Percentiles rank a stretch among this genome's conserved stretches.
These are phyloP conservation scores for Spathaspora sp. DNA, from an alignment of 805 yeast species.

Conservation along the genomic window DNA sequence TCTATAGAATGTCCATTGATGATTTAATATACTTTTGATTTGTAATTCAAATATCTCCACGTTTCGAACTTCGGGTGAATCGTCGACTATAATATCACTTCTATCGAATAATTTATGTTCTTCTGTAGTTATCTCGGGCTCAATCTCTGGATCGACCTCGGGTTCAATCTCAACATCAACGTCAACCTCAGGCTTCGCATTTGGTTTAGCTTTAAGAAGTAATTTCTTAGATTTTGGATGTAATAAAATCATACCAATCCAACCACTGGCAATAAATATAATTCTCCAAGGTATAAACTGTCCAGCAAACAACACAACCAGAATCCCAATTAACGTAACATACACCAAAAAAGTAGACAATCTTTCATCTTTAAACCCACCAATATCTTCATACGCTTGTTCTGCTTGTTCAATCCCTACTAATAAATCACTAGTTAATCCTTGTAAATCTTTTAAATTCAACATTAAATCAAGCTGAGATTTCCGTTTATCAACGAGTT, in stretches of 20 bases:
- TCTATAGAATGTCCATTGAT: constrained; percentile 58
- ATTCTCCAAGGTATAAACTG: constrained; percentile 63
- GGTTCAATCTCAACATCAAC: constrained; percentile 16
- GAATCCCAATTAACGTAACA: constrained; percentile 25
- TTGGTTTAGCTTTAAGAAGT: constrained; percentile 11
- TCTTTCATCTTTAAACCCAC: constrained; percentile 69
- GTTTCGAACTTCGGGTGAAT: constrained; percentile 52
- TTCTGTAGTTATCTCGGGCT: constrained; percentile 9
- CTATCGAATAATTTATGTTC: constrained; percentile 28
- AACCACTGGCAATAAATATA: constrained; percentile 52
- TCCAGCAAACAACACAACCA: constrained; percentile 41
- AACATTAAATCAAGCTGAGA: constrained; percentile 43
- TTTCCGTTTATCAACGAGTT: constrained; percentile 11
- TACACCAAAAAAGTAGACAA: constrained; percentile 57
- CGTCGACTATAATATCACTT: constrained; percentile 65
- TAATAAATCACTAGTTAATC: constrained; percentile 53
- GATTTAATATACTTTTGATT: constrained; percentile 55
- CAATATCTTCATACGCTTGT: constrained; percentile 53
- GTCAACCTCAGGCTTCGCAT: constrained; percentile 8
- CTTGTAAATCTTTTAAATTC: constrained; percentile 74
- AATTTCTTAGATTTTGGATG: constrained; percentile 54
- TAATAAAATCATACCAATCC: constrained; percentile 49
- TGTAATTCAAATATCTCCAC: constrained; percentile 81
- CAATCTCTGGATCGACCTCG: too few relatives aligned
- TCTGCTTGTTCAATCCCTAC: constrained; percentile 49